These are phyloP conservation scores for Eragrostis curvula DNA, from an alignment of 176 grass and related monocot species.

Conservation along the genomic window DNA sequence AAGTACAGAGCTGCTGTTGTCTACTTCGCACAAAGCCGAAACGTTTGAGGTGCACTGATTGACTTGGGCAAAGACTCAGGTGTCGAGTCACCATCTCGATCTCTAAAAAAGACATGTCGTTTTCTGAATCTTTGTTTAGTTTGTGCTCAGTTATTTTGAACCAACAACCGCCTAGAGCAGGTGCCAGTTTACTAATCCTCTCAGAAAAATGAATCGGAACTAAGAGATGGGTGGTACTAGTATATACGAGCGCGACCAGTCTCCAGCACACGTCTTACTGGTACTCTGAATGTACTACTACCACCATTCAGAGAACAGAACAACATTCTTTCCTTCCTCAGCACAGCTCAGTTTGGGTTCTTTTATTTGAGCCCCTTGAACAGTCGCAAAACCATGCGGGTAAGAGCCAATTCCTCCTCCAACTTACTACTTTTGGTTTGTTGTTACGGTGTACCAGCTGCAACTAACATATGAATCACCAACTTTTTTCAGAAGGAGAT, in stretches of 20 bases:
- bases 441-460: background rate
- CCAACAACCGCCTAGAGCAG: background rate
- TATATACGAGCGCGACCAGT: conserved; percentile 25
- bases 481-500: conserved; percentile 45
- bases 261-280: background rate
- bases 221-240: background rate
- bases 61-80: conserved; percentile 6
- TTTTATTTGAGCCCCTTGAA: background rate
- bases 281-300: background rate
- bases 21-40: background rate
- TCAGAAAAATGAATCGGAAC: background rate
- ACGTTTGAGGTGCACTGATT: background rate
- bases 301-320: no score
- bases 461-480: background rate
- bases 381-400: conserved; percentile 24
- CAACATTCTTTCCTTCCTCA: conserved; percentile 1
- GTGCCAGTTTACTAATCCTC: conserved; percentile 3
- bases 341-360: conserved; percentile 2
- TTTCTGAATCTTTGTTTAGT: conserved; percentile 14
- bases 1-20: no score
- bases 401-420: background rate
- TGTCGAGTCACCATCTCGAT: background rate
- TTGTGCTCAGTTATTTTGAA: background rate
- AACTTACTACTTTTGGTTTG: background rate
- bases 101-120: background rate